Percentiles rank a stretch among this genome's conserved stretches.
Conservation (phyloP, 345 rosid genomes). For the Boechera stricta region DNA sequence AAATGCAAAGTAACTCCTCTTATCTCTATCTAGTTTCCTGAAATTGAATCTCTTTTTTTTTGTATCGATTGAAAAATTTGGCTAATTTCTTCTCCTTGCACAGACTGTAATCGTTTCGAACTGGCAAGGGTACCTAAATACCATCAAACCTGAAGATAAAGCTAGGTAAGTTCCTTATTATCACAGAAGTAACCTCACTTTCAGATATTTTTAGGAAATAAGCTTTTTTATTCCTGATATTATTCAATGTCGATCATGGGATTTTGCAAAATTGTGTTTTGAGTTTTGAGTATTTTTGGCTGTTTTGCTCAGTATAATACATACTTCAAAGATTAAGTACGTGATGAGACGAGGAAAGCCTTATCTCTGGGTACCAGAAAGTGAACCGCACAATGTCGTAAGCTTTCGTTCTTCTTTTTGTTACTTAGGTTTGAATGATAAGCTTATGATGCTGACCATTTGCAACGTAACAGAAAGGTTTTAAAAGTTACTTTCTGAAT, state of each 20-base stretch:
- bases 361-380: conserved; percentile 79
- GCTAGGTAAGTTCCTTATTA: conserved; percentile 55
- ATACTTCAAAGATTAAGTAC: conserved; percentile 84
- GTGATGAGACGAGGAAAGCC: conserved; percentile 76
- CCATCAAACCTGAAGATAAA: conserved; percentile 81
- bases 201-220: no score
- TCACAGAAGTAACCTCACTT: no score
- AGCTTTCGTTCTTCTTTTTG: conserved; percentile 28
- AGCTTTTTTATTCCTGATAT: not conserved
- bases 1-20: conserved; percentile 69
- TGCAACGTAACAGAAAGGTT: no score
- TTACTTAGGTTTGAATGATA: conserved; percentile 19
- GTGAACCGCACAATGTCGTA: conserved; percentile 84
- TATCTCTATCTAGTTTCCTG: conserved; percentile 1
- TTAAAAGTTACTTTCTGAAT: not conserved
- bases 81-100: conserved; percentile 24
- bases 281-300: not conserved
- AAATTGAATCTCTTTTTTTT: not conserved
- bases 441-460: not conserved
- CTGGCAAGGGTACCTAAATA: conserved; percentile 78
- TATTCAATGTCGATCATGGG: not conserved
- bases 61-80: not conserved
- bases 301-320: conserved; percentile 54
- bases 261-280: not conserved
- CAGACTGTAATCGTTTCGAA: conserved; percentile 81